These are phyloP conservation scores for Vaccinium myrtillus DNA, from an alignment of 148 eudicot genomes.

Conservation along the genomic window DNA sequence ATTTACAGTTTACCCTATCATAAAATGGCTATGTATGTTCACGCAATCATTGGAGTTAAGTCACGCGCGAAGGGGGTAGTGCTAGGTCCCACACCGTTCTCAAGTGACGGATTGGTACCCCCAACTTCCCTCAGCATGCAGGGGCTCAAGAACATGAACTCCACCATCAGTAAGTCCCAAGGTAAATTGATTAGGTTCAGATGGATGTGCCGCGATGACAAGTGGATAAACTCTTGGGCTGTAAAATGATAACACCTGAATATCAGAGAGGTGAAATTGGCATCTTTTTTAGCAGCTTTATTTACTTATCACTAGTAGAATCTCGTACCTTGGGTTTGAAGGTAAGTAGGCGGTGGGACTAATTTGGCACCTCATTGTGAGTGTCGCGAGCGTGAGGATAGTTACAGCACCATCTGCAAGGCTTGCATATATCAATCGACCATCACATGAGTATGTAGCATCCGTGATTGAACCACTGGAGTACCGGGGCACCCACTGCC, in stretches of 20 bases:
- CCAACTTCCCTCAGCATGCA: conserved; percentile 68
- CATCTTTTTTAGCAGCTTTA: conserved; percentile 31
- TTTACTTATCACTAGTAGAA: background rate
- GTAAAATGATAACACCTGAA: conserved; percentile 40
- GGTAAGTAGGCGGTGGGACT: conserved; percentile 53
- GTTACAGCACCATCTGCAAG: conserved; percentile 50
- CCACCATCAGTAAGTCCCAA: conserved; percentile 75
- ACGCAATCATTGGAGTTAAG: conserved; percentile 1
- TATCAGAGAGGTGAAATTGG: background rate
- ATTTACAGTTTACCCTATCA: background rate
- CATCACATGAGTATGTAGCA: conserved; percentile 65
- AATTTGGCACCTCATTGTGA: conserved; percentile 51
- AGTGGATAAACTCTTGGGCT: conserved; percentile 50
- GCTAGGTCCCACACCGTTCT: conserved; percentile 48
- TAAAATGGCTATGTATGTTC: conserved; percentile 9
- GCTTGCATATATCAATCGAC: conserved; percentile 48
- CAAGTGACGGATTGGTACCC: conserved; percentile 48
- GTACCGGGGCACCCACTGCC: conserved; percentile 52
- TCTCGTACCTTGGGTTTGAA: conserved; percentile 42
- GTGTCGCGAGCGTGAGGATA: conserved; percentile 37
- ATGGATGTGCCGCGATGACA: conserved; percentile 68
- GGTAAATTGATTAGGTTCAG: conserved; percentile 61
- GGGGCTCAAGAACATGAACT: conserved; percentile 66
- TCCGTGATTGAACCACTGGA: conserved; percentile 47
- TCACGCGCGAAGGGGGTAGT: conserved; percentile 18